These are phyloP conservation scores for Fraxinus excelsior DNA, from an alignment of 257 asterid species.

Conservation along the genomic window DNA sequence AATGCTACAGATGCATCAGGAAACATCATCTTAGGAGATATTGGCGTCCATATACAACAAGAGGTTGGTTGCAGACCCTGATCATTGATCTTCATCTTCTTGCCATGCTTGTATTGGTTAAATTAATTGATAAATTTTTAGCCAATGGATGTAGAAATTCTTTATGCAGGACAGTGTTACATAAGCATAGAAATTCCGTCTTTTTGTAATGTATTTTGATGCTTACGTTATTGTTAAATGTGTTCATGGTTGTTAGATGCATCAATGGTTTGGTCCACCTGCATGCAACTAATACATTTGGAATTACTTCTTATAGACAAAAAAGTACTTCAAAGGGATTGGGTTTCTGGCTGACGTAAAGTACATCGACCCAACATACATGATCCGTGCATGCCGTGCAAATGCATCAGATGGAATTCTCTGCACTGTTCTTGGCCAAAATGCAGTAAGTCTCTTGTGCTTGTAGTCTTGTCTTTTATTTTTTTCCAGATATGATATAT, in stretches of 20 bases:
- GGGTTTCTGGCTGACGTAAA: constrained; percentile 85
- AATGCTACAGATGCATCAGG: constrained; percentile 94
- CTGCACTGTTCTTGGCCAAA: constrained; percentile 96
- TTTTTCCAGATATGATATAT: neutral
- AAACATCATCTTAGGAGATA: constrained; percentile 75
- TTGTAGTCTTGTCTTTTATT: neutral
- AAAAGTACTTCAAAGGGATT: constrained; percentile 71
- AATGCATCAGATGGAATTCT: constrained; percentile 96
- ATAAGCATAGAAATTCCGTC: neutral
- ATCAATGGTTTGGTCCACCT: neutral
- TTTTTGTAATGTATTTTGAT: neutral
- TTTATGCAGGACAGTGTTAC: neutral
- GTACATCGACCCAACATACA: constrained; percentile 94
- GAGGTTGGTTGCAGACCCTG: constrained; percentile 56
- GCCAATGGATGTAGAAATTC: neutral
- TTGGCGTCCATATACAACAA: constrained; percentile 81
- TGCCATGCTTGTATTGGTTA: neutral
- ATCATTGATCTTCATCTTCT: constrained; percentile 7
- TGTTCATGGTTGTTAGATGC: no score
- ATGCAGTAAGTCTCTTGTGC: constrained; percentile 67
- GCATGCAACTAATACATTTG: constrained; percentile 20
- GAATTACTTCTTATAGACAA: constrained; percentile 47
- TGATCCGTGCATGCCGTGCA: constrained; percentile 99
- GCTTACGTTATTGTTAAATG: neutral
- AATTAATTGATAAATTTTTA: no score